Percentiles rank a stretch among this genome's conserved stretches.
Conservation (phyloP, 2,329 filamentous ascomycete species). For the Monosporascus sp. region DNA sequence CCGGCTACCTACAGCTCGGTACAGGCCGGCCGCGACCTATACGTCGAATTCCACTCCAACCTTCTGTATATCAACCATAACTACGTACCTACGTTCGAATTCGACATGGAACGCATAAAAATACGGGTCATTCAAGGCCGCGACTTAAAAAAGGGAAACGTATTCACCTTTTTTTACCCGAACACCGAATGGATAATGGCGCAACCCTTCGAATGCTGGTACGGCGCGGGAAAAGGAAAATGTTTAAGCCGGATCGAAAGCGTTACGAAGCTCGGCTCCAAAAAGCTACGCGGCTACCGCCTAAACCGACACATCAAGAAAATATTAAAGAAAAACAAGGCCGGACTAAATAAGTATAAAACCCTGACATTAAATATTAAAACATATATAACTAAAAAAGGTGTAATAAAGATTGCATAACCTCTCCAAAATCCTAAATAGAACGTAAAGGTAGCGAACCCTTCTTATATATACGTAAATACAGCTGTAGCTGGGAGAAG, state of each 20-base stretch:
- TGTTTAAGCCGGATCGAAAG: slow-evolving; percentile 61
- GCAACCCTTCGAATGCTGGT: slow-evolving; percentile 65
- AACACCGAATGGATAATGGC: slow-evolving; percentile 72
- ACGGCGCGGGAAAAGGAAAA: slow-evolving; percentile 41
- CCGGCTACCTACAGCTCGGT: slow-evolving; percentile 58
- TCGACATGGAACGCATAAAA: not conserved
- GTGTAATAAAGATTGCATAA: too few species aligned
- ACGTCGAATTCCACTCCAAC: slow-evolving; percentile 62
- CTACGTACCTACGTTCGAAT: slow-evolving; percentile 60
- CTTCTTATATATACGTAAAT: too few species aligned
- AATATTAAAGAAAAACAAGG: slow-evolving; percentile 44
- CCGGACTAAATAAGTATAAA: too few species aligned
- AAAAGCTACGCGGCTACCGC: slow-evolving; percentile 54
- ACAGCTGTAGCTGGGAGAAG: too few species aligned
- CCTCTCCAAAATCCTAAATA: too few species aligned
- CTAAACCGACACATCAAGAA: slow-evolving; percentile 57
- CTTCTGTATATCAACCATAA: slow-evolving; percentile 65
- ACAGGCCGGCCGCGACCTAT: slow-evolving; percentile 50
- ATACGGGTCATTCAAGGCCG: not conserved
- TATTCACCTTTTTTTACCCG: slow-evolving; percentile 62
- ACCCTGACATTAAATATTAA: too few species aligned
- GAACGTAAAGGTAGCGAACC: too few species aligned
- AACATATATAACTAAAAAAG: too few species aligned
- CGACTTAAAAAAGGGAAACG: not conserved
- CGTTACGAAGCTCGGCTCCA: slow-evolving; percentile 53